Evolutionary conservation across 2,329 filamentous ascomycete species (phyloP), one percentile per base, ranked within the genome.

Genomic region (Aspergillus neoniger): DNA sequence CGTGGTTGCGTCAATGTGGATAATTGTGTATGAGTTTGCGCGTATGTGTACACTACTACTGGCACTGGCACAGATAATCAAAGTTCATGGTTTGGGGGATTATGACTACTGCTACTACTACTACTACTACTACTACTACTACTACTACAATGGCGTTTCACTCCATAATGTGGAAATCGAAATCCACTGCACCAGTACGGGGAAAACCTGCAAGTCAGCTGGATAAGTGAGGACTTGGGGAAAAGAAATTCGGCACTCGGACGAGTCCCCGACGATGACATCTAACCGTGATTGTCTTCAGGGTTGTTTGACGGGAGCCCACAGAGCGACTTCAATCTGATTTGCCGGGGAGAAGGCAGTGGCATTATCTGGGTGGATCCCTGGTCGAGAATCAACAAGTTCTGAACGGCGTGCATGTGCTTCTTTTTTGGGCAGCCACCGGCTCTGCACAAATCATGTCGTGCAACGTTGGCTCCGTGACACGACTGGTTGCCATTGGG

Each of bases 401-500:
- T 60, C 59, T 28, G 52, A 63, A 44, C 53, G 58, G 57, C 41
- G 49, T 57, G 62, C 59, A 60, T 62, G 51, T 57, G 57, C 53
- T 61, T 63, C 59, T 62, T 63, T 60, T 63, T 69, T 68, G 67
- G 67, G 67, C 67, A 69, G 63, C 67, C 63, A 69, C 62, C 51
- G 50, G 63, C 59, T 60, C 62, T 64, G 64, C 62, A 63, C 64
- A 65, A 64, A 65, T 62, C 64, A 63, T 60, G 64, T 57, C 21
- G 67, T 68, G 67, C 63, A 63, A 68, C 63, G 58, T 67, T 61
- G 60, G 43, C 58, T 48, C 59, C 60, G 54, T 57, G 58, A 64
- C 59, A 59, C 53, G 48, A 62, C 56, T 54, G 58, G 57, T 49
- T 52, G 48, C 58, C 59, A 59, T 59, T 54, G 54, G 39, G 61